phyloP scores from a whole-genome alignment of 1,139 yeast species.

The Pichia sp. region DNA sequence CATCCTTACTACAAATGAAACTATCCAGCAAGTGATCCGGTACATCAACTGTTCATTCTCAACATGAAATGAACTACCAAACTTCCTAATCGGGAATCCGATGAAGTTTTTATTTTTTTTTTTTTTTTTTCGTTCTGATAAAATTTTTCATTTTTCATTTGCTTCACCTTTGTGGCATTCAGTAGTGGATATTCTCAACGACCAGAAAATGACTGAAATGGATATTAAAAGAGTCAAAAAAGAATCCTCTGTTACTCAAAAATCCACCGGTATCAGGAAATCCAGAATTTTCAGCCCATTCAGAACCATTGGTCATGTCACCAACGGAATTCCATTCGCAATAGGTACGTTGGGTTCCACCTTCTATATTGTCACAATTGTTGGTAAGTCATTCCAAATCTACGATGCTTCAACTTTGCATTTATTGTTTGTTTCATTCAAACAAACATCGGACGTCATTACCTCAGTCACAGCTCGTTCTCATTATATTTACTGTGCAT shows the following conservation, averaged over 20 bases:
- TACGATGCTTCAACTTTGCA: slow-evolving; percentile 89
- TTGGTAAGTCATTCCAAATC: slow-evolving; percentile 85
- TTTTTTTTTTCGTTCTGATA: neutral
- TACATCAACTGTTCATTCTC: no score
- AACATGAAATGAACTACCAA: no score
- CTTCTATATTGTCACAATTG: slow-evolving; percentile 81
- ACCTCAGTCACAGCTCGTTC: slow-evolving; percentile 70
- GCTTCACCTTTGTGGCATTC: neutral
- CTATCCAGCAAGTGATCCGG: no score
- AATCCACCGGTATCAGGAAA: slow-evolving; percentile 11
- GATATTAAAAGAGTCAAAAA: slow-evolving; percentile 6
- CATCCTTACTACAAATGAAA: no score
- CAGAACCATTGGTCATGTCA: slow-evolving; percentile 49
- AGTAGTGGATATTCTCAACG: no score
- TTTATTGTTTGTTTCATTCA: slow-evolving; percentile 76
- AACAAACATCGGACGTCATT: slow-evolving; percentile 64
- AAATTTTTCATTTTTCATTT: neutral
- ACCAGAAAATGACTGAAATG: neutral
- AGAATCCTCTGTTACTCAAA: neutral
- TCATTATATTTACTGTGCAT: slow-evolving; percentile 78
- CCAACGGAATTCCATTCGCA: slow-evolving; percentile 78
- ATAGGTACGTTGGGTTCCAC: slow-evolving; percentile 84
- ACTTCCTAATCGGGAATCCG: no score
- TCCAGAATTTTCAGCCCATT: slow-evolving; percentile 52
- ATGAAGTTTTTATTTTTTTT: neutral